Evolutionary conservation across 2,329 filamentous ascomycete species (phyloP), one percentile per base, ranked within the genome.

Genomic region (Albifimbria verrucaria): DNA sequence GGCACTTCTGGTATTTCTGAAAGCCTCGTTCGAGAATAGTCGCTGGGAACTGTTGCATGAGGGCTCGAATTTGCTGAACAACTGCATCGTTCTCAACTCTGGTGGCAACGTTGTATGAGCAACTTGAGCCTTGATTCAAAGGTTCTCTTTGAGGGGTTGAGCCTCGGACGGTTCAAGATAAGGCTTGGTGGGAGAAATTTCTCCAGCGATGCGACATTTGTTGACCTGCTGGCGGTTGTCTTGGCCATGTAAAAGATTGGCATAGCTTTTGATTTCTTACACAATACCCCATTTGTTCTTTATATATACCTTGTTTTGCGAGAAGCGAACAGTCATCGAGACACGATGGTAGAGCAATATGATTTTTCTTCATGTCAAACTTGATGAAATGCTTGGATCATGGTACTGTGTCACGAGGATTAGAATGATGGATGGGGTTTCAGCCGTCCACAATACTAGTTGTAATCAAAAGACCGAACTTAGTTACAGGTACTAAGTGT

Each of bases 31-130:
- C 67, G 78, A 81, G 59, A 86, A 87, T 62, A 92, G 92, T 26
- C 81, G 92, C 48, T 97, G 93, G 93, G 92, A 97, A 75, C 74
- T 97, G 51, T 76, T 97, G 57, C 87, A 94, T 53, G 94, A 97
- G 71, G 93, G 91, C 32, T 88, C 89, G 26, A 87, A 83, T 21
- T 74, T 96, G 55, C 70, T 97, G 65, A 85, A 80, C 52, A 94
- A 92, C 67, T 96, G 92, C 68, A 89, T 96, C 58, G 58, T 65
- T n/a, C 63, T 71, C 7, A 71, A 69, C 28, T 58, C 65, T 15
- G 68, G 67, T 9, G 66, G 61, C 17, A 62, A 57, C 17, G 56
- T 70, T 46, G 20, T 23, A 17, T 39, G 32, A 39, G n/a, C n/a
- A n/a, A n/a, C n/a, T n/a, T n/a, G n/a, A n/a, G n/a, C n/a, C n/a